Conservation (phyloP, 2,329 filamentous ascomycete species). For the Penicillium decumbens region DNA sequence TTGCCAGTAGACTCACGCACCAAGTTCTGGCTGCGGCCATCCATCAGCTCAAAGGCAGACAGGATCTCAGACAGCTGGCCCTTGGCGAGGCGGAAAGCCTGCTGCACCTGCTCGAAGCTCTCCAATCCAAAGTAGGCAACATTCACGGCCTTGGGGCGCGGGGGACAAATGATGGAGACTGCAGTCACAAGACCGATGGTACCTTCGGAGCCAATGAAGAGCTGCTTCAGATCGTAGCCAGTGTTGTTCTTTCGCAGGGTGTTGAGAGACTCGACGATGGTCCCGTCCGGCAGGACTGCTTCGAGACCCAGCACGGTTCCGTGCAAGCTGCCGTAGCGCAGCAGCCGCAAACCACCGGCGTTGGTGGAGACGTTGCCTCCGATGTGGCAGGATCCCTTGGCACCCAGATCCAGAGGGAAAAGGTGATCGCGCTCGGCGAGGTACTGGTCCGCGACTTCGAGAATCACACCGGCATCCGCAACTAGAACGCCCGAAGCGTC, state of each 20-base stretch:
- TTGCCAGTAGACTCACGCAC: constrained; percentile 70
- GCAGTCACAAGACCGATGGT: constrained; percentile 93
- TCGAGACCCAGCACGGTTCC: constrained; percentile 89
- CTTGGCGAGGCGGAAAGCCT: constrained; percentile 85
- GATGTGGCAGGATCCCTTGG: constrained; percentile 94
- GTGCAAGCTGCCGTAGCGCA: constrained; percentile 91
- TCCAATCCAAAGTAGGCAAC: constrained; percentile 91
- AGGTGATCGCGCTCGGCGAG: constrained; percentile 79
- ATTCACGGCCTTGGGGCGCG: constrained; percentile 80
- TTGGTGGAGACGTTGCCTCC: constrained; percentile 96
- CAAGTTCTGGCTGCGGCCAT: constrained; percentile 72
- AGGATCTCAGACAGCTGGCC: constrained; percentile 87
- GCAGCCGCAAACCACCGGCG: constrained; percentile 80
- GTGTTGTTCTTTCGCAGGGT: constrained; percentile 97
- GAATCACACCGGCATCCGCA: constrained; percentile 82
- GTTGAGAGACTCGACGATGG: constrained; percentile 80
- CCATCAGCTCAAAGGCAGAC: constrained; percentile 97
- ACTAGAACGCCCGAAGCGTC: constrained; percentile 87
- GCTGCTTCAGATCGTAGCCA: constrained; percentile 92
- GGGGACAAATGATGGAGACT: constrained; percentile 83
- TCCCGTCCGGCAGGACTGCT: constrained; percentile 89
- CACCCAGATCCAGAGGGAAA: constrained; percentile 94
- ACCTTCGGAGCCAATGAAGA: constrained; percentile 93
- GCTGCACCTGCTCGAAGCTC: constrained; percentile 82
- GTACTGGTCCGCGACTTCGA: constrained; percentile 83